Evolutionary conservation across 1,284 basidiomycete species (phyloP).

Genomic region (Tetrapyrgos nigripes): DNA sequence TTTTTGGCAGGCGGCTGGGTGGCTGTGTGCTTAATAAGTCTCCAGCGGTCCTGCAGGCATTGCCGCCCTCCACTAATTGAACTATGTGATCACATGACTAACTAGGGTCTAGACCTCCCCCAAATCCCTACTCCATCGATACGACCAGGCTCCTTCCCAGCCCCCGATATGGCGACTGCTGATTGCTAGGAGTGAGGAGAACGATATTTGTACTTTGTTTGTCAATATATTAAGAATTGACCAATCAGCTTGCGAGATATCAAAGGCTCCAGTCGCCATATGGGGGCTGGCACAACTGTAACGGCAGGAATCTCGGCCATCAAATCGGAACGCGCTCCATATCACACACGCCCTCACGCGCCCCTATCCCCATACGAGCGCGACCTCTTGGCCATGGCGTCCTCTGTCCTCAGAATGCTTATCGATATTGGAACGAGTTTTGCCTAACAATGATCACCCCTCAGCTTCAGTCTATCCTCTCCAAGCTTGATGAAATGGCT

Average conservation of each 20-base stretch:
- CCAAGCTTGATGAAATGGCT: not conserved
- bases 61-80: too few relatives aligned
- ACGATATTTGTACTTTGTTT: constrained; percentile 4
- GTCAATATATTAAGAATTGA: not conserved
- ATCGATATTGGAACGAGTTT: not conserved
- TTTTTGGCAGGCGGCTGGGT: too few relatives aligned
- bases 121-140: too few relatives aligned
- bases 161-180: too few relatives aligned
- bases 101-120: too few relatives aligned
- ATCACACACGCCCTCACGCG: not conserved
- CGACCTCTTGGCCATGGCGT: too few relatives aligned
- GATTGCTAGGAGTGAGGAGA: not conserved
- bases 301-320: not conserved
- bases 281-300: constrained; percentile 2
- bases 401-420: not conserved
- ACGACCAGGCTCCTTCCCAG: too few relatives aligned
- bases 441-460: not conserved
- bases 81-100: too few relatives aligned
- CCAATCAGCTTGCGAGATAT: not conserved
- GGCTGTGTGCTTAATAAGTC: too few relatives aligned
- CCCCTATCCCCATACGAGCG: too few relatives aligned
- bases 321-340: not conserved
- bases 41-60: too few relatives aligned
- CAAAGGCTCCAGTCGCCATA: not conserved
- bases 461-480: not conserved